Evolutionary conservation across 805 yeast species (phyloP).

Genomic region (Candida adriatica): DNA sequence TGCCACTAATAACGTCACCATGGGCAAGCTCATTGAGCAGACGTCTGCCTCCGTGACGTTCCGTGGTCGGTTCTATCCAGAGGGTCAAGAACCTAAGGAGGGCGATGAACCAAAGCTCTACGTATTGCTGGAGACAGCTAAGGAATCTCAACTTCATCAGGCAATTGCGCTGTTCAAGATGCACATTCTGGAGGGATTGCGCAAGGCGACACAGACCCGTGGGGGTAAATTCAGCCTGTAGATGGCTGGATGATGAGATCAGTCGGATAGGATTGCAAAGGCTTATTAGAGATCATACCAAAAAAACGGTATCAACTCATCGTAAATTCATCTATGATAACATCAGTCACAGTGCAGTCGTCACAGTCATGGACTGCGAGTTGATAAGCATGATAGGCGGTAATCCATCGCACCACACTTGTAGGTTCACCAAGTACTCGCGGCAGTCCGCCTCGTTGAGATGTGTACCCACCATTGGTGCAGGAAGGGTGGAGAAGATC

Average conservation of each 20-base stretch:
- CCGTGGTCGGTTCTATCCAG: conserved; percentile 71
- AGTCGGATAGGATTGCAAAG: too few relatives aligned
- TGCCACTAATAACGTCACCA: conserved; percentile 60
- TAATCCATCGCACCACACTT: conserved; percentile 72
- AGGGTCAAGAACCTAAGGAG: conserved; percentile 45
- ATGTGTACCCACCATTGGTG: conserved; percentile 82
- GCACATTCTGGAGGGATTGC: conserved; percentile 49
- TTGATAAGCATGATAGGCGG: conserved; percentile 82
- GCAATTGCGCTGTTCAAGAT: conserved; percentile 55
- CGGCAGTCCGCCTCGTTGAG: conserved; percentile 57
- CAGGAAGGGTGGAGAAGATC: conserved; percentile 83
- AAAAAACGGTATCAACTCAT: too few relatives aligned
- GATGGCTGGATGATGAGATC: too few relatives aligned
- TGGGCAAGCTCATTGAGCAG: conserved; percentile 57
- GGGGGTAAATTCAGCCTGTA: conserved; percentile 45
- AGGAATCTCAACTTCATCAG: conserved; percentile 46
- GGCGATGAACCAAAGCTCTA: conserved; percentile 71
- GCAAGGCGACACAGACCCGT: conserved; percentile 35
- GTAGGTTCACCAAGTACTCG: conserved; percentile 69
- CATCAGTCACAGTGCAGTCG: conserved; percentile 64
- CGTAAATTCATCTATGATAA: too few relatives aligned
- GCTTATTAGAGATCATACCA: too few relatives aligned
- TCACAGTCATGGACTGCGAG: conserved; percentile 92
- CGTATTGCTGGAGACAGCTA: conserved; percentile 69
- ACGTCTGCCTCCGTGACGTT: conserved; percentile 74